A percentile compares a stretch with the other conserved stretches of the same genome.
Conservation (phyloP, 2,329 filamentous ascomycete genomes). For the Aspergillus nomiae region DNA sequence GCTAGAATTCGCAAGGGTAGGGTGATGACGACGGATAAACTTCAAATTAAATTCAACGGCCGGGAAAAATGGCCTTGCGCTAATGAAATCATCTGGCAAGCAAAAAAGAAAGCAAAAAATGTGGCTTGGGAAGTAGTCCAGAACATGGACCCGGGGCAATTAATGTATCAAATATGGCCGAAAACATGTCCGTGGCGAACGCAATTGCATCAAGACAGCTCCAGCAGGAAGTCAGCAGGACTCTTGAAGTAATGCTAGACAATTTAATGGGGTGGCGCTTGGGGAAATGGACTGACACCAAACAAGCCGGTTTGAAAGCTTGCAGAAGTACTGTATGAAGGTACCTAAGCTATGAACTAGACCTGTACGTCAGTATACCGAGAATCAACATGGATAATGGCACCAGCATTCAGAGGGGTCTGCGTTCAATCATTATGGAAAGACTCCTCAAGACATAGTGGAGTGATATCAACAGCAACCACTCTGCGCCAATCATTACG, state of each 20-base stretch:
- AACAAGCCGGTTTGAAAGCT: neutral
- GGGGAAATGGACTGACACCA: slow-evolving; percentile 2
- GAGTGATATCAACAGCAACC: slow-evolving; percentile 19
- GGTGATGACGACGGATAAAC: slow-evolving; percentile 9
- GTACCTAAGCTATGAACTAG: neutral
- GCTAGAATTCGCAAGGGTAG: neutral
- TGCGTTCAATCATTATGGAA: slow-evolving; percentile 3
- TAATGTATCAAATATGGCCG: slow-evolving; percentile 4
- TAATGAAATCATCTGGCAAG: slow-evolving; percentile 2
- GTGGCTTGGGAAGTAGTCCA: slow-evolving; percentile 20
- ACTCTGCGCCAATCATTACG: slow-evolving; percentile 20
- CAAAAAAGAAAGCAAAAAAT: slow-evolving; percentile 10
- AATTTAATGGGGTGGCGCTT: neutral
- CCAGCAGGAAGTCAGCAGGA: slow-evolving; percentile 32
- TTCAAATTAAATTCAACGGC: slow-evolving; percentile 6
- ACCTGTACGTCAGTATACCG: slow-evolving; percentile 9
- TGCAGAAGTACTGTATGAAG: neutral
- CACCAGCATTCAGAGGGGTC: neutral
- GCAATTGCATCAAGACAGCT: slow-evolving; percentile 26
- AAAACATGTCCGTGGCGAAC: slow-evolving; percentile 32
- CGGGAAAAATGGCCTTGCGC: slow-evolving; percentile 6
- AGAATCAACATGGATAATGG: slow-evolving; percentile 3
- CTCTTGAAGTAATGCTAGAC: slow-evolving; percentile 4
- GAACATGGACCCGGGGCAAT: slow-evolving; percentile 7
- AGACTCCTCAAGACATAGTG: slow-evolving; percentile 4